Evolutionary conservation across 179 eudicot genomes (phyloP).

Genomic region (Nepenthes alata): DNA sequence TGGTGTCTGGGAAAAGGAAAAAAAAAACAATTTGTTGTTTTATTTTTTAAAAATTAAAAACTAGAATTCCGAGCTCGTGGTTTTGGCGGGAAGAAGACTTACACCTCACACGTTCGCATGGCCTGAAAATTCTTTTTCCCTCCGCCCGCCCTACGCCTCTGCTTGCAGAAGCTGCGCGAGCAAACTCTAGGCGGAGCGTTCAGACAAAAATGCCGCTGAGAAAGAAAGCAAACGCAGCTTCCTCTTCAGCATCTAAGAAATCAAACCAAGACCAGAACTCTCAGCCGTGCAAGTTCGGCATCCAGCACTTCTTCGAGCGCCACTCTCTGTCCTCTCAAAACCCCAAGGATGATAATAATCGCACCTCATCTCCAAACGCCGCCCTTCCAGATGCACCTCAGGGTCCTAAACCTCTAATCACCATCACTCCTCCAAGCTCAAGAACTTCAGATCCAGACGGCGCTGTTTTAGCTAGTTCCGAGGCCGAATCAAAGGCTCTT

Average conservation of each 20-base stretch:
- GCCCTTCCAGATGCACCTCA: not conserved
- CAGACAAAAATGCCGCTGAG: slow-evolving; percentile 49
- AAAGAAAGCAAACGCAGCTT: slow-evolving; percentile 32
- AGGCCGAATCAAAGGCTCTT: not conserved
- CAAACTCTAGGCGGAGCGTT: no score
- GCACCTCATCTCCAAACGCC: slow-evolving; percentile 11
- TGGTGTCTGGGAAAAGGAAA: no score
- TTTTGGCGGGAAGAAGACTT: no score
- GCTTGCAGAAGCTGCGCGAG: no score
- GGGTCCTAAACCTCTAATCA: not conserved
- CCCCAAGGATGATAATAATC: slow-evolving; percentile 6
- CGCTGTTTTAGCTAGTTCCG: not conserved
- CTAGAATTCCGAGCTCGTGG: no score
- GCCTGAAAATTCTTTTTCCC: no score
- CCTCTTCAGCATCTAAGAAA: slow-evolving; percentile 43
- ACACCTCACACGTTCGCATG: no score
- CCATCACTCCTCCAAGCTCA: not conserved
- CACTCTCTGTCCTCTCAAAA: slow-evolving; percentile 32
- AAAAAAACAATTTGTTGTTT: no score
- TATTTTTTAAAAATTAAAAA: no score
- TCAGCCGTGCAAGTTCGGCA: slow-evolving; percentile 67
- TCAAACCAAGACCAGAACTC: slow-evolving; percentile 32
- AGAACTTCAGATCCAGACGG: slow-evolving; percentile 1
- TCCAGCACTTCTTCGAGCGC: slow-evolving; percentile 82
- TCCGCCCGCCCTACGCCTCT: no score